Evolutionary conservation across 2,329 filamentous ascomycete species (phyloP), one percentile per base, ranked within the genome.

Genomic region (Pezicula carpinea): DNA sequence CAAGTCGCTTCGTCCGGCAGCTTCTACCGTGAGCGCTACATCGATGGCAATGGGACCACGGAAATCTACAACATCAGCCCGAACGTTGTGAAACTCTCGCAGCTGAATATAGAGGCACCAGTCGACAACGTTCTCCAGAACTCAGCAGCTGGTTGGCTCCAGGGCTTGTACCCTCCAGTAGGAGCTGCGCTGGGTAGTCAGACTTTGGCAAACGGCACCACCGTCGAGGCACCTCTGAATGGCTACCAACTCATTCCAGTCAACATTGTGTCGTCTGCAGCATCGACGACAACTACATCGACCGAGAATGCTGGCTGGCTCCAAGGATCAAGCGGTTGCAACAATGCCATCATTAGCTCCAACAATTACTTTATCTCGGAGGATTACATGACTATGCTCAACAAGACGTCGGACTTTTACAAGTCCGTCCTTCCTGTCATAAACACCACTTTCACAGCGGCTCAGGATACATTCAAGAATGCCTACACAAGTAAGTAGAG

Each of bases 231-330:
- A 1, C 89, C 91, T 0, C 69, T 95, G 60, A 73, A 80, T 51
- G 90, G 90, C 21, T 95, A 90, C 64, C 91, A 96, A 67, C 79
- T 93, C 51, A 85, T 95, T 55, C 87, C 88, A 15, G 73, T 96
- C 46, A 77, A 82, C 49, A 70, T 78, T 3, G 73, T 86, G 22
- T 64, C 72, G 3, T 74, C 71, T 2, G 80, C 59, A 15, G 49
- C 64, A 8, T 74, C 78, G 13, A 76, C 81, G 45, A 68, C 72
- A 19, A 76, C 80, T 55, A 29, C 26, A 29, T 29, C 26, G 3
- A 70, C 76, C 2, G 77, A 82, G 66, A 72, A 72, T 59, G 76
- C 63, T 46, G 72, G 68, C 19, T 83, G 79, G 79, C 70, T 83
- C 0, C 79, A 83, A 64, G 78, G 76, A 38, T 68, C 69, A 52